phyloP scores from a whole-genome alignment of 306 rosid species.

The Senna tora region DNA sequence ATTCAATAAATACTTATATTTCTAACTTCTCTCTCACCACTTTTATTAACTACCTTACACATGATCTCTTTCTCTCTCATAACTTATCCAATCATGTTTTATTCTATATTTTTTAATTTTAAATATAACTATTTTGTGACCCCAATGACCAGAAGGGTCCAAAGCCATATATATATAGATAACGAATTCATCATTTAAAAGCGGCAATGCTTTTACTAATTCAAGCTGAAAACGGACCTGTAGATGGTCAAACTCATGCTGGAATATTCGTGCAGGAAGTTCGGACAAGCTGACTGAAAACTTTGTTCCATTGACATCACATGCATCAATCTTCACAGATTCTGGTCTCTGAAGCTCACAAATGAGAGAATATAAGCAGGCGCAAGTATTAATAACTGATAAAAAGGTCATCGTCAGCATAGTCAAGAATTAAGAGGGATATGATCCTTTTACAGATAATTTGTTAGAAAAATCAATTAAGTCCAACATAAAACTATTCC shows the following conservation, averaged over 20 bases:
- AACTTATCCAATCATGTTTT: too few species aligned
- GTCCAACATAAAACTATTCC: neutral
- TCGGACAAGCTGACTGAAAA: slow-evolving; percentile 69
- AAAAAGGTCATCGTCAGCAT: slow-evolving; percentile 9
- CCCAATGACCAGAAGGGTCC: too few species aligned
- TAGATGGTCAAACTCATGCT: slow-evolving; percentile 95
- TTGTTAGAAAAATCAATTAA: neutral
- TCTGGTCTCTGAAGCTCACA: slow-evolving; percentile 76
- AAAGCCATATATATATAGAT: too few species aligned
- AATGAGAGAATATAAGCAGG: slow-evolving; percentile 13
- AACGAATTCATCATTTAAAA: slow-evolving; percentile 9
- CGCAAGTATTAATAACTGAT: slow-evolving; percentile 17
- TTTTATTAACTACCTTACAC: too few species aligned
- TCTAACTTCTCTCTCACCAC: too few species aligned
- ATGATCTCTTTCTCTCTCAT: too few species aligned
- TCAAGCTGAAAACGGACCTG: slow-evolving; percentile 55
- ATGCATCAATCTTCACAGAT: slow-evolving; percentile 82
- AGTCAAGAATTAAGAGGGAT: slow-evolving; percentile 16
- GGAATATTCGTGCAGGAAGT: slow-evolving; percentile 92
- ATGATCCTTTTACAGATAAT: slow-evolving; percentile 17
- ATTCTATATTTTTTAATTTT: too few species aligned
- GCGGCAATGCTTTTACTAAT: slow-evolving; percentile 1
- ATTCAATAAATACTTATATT: too few species aligned
- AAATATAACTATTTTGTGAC: too few species aligned
- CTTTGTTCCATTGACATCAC: slow-evolving; percentile 63